phyloP scores from a whole-genome alignment of 768 basidiomycete genomes.

The Lentinula aciculospora region DNA sequence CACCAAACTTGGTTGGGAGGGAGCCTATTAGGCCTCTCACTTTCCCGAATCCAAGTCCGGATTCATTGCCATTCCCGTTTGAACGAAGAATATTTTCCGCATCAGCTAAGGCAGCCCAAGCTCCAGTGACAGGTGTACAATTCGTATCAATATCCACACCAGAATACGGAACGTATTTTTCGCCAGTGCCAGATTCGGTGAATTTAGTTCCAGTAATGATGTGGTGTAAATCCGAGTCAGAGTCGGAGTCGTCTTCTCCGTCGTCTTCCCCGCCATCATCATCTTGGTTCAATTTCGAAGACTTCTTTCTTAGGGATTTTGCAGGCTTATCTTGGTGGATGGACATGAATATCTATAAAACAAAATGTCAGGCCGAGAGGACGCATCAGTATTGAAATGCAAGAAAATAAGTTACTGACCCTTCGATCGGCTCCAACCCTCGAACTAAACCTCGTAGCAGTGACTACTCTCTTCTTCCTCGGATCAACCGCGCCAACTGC shows the following conservation, averaged over 20 bases:
- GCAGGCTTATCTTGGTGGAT: conserved; percentile 62
- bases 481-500: conserved; percentile 89
- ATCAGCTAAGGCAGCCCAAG: conserved; percentile 65
- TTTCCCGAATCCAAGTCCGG: neutral
- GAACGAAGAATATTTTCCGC: conserved; percentile 22
- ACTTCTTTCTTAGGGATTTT: neutral
- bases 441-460: conserved; percentile 84
- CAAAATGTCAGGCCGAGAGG: no score
- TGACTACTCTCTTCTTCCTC: conserved; percentile 76
- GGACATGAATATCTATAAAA: conserved; percentile 69
- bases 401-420: conserved; percentile 41
- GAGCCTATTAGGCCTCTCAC: conserved; percentile 57
- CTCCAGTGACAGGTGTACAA: conserved; percentile 65
- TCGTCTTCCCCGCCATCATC: conserved; percentile 20
- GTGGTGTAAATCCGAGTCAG: conserved; percentile 18
- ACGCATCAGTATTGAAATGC: no score
- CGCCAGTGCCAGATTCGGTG: neutral
- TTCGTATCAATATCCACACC: conserved; percentile 58
- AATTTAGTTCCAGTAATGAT: neutral
- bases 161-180: conserved; percentile 3
- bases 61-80: conserved; percentile 19
- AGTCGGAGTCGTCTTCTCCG: conserved; percentile 17
- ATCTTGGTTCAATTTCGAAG: conserved; percentile 8
- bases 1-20: conserved; percentile 65
- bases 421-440: conserved; percentile 76